Evolutionary conservation across 768 basidiomycete species (phyloP).

Genomic region (Hericium alpestre): DNA sequence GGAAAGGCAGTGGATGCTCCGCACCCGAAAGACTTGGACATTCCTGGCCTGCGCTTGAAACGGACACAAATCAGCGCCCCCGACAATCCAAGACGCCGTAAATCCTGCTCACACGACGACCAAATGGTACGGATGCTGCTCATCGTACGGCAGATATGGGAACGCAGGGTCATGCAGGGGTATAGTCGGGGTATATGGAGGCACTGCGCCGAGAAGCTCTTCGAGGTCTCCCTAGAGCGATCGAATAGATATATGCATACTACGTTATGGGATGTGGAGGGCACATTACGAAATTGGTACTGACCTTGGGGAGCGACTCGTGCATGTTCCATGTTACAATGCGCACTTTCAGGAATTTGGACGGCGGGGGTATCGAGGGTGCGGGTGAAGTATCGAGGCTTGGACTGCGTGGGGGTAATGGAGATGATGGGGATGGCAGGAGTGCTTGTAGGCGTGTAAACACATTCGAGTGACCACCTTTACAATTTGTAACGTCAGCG

Average conservation of each 20-base stretch:
- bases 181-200: conserved; percentile 25
- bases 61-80: conserved; percentile 1
- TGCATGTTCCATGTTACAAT: conserved; percentile 84
- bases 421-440: conserved; percentile 26
- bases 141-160: conserved; percentile 42
- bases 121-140: conserved; percentile 63
- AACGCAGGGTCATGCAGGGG: conserved; percentile 17
- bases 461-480: conserved; percentile 16
- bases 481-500: too few species aligned
- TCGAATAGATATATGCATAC: too few species aligned
- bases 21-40: conserved; percentile 71
- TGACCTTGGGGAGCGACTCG: conserved; percentile 66
- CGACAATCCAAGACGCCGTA: neutral
- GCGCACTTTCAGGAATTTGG: conserved; percentile 50
- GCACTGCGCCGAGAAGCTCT: conserved; percentile 58
- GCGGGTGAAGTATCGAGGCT: conserved; percentile 16
- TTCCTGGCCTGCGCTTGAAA: conserved; percentile 57
- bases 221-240: conserved; percentile 53
- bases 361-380: conserved; percentile 16
- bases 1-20: neutral
- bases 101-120: conserved; percentile 56
- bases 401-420: conserved; percentile 14
- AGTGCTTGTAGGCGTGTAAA: conserved; percentile 42
- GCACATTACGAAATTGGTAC: neutral
- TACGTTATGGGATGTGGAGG: too few species aligned